Conservation (phyloP, 306 rosid species). For the Gleditsia sinensis region DNA sequence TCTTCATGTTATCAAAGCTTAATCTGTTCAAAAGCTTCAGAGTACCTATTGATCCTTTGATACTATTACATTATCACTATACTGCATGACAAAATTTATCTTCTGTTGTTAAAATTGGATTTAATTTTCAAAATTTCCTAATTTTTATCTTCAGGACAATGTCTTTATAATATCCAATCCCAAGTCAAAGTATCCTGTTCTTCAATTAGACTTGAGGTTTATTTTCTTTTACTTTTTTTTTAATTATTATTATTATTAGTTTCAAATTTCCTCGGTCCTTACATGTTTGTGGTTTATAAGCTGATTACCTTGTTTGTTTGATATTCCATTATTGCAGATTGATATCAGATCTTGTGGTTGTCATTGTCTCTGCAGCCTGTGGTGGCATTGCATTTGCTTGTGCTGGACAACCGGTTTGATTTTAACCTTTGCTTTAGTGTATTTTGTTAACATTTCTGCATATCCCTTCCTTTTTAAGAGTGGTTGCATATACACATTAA, state of each 20-base stretch:
- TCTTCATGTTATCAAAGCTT: constrained; percentile 28
- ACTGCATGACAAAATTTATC: constrained; percentile 6
- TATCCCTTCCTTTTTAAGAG: constrained; percentile 19
- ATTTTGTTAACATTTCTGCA: constrained; percentile 17
- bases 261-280: constrained; percentile 11
- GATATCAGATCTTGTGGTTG: constrained; percentile 91
- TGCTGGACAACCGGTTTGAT: constrained; percentile 94
- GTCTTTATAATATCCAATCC: constrained; percentile 86
- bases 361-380: constrained; percentile 93
- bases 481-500: constrained; percentile 19
- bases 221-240: constrained; percentile 16
- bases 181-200: constrained; percentile 91
- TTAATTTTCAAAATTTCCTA: background rate
- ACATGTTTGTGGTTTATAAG: constrained; percentile 30
- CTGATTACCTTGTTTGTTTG: constrained; percentile 31
- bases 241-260: background rate
- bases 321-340: constrained; percentile 55
- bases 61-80: constrained; percentile 4
- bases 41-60: background rate
- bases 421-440: constrained; percentile 33
- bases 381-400: constrained; percentile 98
- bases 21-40: constrained; percentile 18
- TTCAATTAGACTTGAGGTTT: constrained; percentile 85
- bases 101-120: constrained; percentile 9
- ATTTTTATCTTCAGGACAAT: constrained; percentile 68